phyloP scores from a whole-genome alignment of 768 basidiomycete species.

The Kwoniella heveanensis region DNA sequence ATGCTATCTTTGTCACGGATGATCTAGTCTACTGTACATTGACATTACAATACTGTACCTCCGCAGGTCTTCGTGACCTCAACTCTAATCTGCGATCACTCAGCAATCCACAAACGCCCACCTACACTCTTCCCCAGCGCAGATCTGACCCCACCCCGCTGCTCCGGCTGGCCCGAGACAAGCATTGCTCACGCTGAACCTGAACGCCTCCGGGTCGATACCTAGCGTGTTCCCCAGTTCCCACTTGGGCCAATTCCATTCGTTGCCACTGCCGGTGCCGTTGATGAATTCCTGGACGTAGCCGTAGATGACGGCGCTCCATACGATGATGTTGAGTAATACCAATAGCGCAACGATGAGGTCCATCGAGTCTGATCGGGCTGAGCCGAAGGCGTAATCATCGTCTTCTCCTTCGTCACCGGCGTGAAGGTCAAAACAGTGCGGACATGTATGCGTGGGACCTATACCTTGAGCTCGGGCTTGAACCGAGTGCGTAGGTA shows the following conservation, averaged over 20 bases:
- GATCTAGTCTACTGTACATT: too few relatives aligned
- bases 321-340: conserved; percentile 26
- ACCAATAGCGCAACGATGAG: conserved; percentile 15
- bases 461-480: not conserved
- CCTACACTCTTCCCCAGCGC: conserved; percentile 8
- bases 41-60: too few relatives aligned
- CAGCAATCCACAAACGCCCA: conserved; percentile 23
- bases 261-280: not conserved
- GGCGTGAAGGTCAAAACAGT: conserved; percentile 1
- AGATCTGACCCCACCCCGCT: conserved; percentile 10
- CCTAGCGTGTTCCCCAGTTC: not conserved
- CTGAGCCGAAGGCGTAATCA: too few relatives aligned
- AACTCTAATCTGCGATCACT: too few relatives aligned
- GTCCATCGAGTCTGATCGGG: conserved; percentile 12
- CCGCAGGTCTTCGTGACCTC: too few relatives aligned
- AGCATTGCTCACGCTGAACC: not conserved
- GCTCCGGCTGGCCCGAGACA: conserved; percentile 2
- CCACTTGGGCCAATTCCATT: not conserved
- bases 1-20: too few relatives aligned
- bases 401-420: too few relatives aligned
- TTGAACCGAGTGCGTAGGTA: conserved; percentile 9
- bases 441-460: conserved; percentile 2
- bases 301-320: conserved; percentile 21
- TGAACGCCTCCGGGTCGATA: not conserved
- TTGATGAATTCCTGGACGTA: conserved; percentile 12